A percentile compares a stretch with the other conserved stretches of the same genome.
Conservation (phyloP, 306 rosid genomes). For the Quercus cerris region DNA sequence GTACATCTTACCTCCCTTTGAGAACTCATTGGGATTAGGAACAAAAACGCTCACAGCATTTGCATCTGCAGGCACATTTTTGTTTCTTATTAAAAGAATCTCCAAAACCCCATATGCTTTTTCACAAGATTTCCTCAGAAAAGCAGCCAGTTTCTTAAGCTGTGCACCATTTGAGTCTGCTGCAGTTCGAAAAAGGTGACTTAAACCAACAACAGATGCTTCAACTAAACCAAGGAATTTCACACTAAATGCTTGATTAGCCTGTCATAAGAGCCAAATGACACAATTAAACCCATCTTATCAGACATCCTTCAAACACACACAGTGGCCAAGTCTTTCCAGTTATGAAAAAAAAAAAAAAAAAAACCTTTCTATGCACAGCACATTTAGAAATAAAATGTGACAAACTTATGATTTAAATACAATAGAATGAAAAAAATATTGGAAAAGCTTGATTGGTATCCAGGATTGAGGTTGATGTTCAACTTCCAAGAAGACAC, state of each 20-base stretch:
- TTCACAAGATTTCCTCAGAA: constrained; percentile 47
- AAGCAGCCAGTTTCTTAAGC: constrained; percentile 58
- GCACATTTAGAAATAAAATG: neutral
- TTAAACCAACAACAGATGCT: constrained; percentile 75
- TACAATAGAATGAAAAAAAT: neutral
- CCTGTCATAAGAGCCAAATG: constrained; percentile 22
- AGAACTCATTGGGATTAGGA: constrained; percentile 39
- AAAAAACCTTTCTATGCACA: neutral
- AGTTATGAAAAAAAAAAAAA: neutral
- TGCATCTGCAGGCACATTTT: constrained; percentile 55
- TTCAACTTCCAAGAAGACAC: constrained; percentile 4
- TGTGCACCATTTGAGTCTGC: constrained; percentile 57
- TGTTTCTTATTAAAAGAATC: constrained; percentile 60
- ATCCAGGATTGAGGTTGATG: neutral
- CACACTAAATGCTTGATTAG: constrained; percentile 33
- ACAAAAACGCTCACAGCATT: constrained; percentile 75
- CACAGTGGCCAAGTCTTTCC: constrained; percentile 14
- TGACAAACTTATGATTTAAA: neutral
- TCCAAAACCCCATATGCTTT: constrained; percentile 34
- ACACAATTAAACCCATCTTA: constrained; percentile 15
- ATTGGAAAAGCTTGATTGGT: neutral
- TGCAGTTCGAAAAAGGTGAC: constrained; percentile 58
- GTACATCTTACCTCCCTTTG: constrained; percentile 52
- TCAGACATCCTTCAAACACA: constrained; percentile 14
- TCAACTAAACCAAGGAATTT: constrained; percentile 62